Evolutionary conservation across 1,139 yeast genomes (phyloP).

Genomic region (Suhomyces wounanorum): DNA sequence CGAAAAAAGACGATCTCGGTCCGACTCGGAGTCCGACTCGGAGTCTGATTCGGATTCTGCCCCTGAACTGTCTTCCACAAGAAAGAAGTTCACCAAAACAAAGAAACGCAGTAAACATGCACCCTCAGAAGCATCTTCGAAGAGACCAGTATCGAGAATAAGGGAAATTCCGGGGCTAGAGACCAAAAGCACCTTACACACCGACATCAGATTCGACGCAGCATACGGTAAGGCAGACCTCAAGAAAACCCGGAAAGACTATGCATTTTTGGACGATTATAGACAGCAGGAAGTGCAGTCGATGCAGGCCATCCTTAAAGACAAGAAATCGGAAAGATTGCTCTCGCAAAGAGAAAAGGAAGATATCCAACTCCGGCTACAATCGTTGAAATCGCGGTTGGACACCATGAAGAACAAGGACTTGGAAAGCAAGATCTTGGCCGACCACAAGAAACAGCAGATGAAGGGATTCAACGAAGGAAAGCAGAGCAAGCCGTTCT

Average conservation of each 20-base stretch:
- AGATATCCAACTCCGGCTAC: conserved; percentile 54
- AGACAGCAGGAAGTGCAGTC: conserved; percentile 69
- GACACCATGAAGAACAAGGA: conserved; percentile 79
- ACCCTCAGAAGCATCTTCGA: conserved; percentile 73
- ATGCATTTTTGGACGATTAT: conserved; percentile 83
- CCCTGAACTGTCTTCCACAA: conserved; percentile 19
- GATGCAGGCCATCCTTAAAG: conserved; percentile 57
- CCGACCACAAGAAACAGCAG: conserved; percentile 53
- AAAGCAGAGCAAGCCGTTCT: conserved; percentile 52
- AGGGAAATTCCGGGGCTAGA: conserved; percentile 72
- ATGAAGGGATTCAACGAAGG: conserved; percentile 49
- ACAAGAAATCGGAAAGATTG: conserved; percentile 50
- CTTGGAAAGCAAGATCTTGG: conserved; percentile 64
- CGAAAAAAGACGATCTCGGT: conserved; percentile 1
- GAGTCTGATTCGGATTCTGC: conserved; percentile 12
- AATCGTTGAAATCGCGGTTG: conserved; percentile 70
- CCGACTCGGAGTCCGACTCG: conserved; percentile 15
- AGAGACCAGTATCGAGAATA: conserved; percentile 66
- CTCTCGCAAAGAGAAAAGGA: conserved; percentile 52
- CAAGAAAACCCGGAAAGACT: conserved; percentile 66
- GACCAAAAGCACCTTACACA: conserved; percentile 45
- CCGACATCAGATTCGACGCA: conserved; percentile 87
- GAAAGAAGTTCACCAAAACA: conserved; percentile 9
- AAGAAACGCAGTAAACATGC: conserved; percentile 66
- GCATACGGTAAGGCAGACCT: conserved; percentile 84